Evolutionary conservation across 495 filamentous ascomycete species (phyloP), one percentile per base, ranked within the genome.

Genomic region (Friedmanniomyces simplex): DNA sequence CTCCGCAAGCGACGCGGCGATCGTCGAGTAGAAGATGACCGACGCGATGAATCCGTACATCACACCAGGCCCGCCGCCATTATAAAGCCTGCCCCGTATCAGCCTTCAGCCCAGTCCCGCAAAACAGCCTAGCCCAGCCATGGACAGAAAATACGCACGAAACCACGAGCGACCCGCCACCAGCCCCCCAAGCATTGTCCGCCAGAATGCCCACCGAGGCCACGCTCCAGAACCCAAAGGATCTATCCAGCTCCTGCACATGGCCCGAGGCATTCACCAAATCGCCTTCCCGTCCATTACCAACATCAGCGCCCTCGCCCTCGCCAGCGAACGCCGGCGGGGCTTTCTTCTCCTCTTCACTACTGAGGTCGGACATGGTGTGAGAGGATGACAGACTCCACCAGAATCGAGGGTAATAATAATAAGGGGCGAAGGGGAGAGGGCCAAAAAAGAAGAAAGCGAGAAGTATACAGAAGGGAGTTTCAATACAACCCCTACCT

Each of bases 1-100:
- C 71, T 91, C 79, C 13, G 82, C 79, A 39, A 86, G 77, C 1
- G 77, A 84, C 1, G 78, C 74, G 1, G 65, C 69, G 24, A 73
- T 67, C 21, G 66, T 42, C 54, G 65, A 63, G 54, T 73, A 73
- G 56, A 83, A 83, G 22, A 82, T 72, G 65, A 49, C 79, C 66
- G 37, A 76, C 70, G 63, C 82, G 75, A 72, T 78, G 25, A 82
- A 71, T 32, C 79, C 78, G 60, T 77, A 82, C 3, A 82, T 76
- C 16, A 82, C 71, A 14, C 79, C 78, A 0, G 79, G 76, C 1
- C 79, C 74, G 1, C 79, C 80, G 18, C 80, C 80, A 66, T 79
- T 83, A 54, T 77, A 70, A 1, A 70, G 55, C 8, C 56, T 59
- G 32, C 3, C 16, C 11, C 12, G 13, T 12, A 20, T 48, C 12